phyloP scores from a whole-genome alignment of 805 yeast genomes.

The Phaffomyces thermotolerans region DNA sequence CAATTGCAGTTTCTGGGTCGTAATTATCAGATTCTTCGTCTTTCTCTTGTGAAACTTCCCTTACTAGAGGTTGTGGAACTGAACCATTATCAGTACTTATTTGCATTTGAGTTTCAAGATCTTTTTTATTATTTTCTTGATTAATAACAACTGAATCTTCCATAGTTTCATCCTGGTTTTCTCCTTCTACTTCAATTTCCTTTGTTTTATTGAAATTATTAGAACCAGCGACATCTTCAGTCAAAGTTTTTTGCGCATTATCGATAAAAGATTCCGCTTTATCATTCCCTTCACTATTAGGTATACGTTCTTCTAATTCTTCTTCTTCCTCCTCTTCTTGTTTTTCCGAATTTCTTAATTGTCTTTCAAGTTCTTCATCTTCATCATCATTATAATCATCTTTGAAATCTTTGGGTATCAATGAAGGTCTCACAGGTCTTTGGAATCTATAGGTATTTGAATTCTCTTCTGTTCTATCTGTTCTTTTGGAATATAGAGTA shows the following conservation, averaged over 20 bases:
- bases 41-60: background rate
- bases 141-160: background rate
- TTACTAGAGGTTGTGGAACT: background rate
- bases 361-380: slow-evolving; percentile 13
- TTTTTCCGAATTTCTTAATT: background rate
- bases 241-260: no score
- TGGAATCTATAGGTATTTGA: slow-evolving; percentile 1
- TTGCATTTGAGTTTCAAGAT: background rate
- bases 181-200: no score
- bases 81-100: no score
- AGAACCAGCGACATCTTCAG: no score
- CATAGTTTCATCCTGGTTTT: no score
- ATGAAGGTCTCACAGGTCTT: slow-evolving; percentile 13
- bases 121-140: background rate
- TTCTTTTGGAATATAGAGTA: slow-evolving; percentile 2
- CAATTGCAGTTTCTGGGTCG: slow-evolving; percentile 10
- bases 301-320: background rate
- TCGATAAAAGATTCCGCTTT: no score
- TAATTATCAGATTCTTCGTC: slow-evolving; percentile 14
- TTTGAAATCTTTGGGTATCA: slow-evolving; percentile 23
- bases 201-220: no score
- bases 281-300: no score
- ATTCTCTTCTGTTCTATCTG: slow-evolving; percentile 1
- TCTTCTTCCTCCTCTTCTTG: background rate
- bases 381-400: slow-evolving; percentile 19